These are phyloP conservation scores for Luzula sylvatica DNA, from an alignment of 176 grass and related monocot species.

Conservation along the genomic window DNA sequence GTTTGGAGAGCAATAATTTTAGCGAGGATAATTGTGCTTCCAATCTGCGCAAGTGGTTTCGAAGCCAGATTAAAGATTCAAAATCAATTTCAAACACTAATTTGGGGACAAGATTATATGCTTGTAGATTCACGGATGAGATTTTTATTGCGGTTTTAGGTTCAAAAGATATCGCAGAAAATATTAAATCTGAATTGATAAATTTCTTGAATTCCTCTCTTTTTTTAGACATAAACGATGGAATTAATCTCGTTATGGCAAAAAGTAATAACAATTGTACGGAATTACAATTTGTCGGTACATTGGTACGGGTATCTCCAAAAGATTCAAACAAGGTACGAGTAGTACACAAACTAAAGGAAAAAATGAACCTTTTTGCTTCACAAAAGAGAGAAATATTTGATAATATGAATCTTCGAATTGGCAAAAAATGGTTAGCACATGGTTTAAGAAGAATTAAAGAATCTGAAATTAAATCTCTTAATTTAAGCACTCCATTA, in stretches of 20 bases:
- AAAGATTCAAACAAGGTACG: slow-evolving; percentile 46
- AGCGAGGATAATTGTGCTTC: slow-evolving; percentile 23
- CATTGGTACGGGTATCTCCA: slow-evolving; percentile 26
- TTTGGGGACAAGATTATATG: slow-evolving; percentile 34
- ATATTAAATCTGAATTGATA: slow-evolving; percentile 59
- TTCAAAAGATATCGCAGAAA: slow-evolving; percentile 43
- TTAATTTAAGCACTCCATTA: slow-evolving; percentile 69
- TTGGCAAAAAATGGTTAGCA: slow-evolving; percentile 92
- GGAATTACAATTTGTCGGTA: slow-evolving; percentile 67
- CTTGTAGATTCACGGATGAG: slow-evolving; percentile 94
- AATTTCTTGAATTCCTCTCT: slow-evolving; percentile 45
- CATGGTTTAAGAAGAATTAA: slow-evolving; percentile 85
- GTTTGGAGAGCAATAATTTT: slow-evolving; percentile 14
- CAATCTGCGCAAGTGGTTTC: slow-evolving; percentile 68
- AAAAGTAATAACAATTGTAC: no score
- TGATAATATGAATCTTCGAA: slow-evolving; percentile 72
- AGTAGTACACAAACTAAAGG: slow-evolving; percentile 79
- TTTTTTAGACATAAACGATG: slow-evolving; percentile 48
- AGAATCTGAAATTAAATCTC: slow-evolving; percentile 90
- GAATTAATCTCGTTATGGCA: slow-evolving; percentile 23
- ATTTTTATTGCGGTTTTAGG: slow-evolving; percentile 80
- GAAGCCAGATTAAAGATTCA: slow-evolving; percentile 51
- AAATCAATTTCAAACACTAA: slow-evolving; percentile 10
- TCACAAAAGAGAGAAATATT: slow-evolving; percentile 88
- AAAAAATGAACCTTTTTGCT: slow-evolving; percentile 70